Conservation (phyloP, 2,329 filamentous ascomycete genomes). For the Cladobotryum protrusum region DNA sequence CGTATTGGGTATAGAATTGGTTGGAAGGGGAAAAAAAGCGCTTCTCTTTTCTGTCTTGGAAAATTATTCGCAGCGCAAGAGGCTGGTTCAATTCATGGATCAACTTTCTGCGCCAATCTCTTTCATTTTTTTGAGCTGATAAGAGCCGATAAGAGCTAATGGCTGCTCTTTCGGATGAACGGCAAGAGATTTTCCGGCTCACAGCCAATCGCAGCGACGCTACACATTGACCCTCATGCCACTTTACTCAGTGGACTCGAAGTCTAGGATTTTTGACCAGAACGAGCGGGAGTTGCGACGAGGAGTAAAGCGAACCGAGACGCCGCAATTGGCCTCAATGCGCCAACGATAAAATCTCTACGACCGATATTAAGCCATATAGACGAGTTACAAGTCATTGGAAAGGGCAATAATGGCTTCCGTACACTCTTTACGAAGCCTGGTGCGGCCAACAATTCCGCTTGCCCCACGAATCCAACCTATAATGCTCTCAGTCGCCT, state of each 20-base stretch:
- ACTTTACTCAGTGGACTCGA: not conserved
- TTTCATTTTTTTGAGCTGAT: slow-evolving; percentile 21
- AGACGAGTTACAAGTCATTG: not conserved
- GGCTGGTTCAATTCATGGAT: not conserved
- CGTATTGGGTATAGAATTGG: not conserved
- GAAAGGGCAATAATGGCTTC: slow-evolving; percentile 30
- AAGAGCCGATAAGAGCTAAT: slow-evolving; percentile 13
- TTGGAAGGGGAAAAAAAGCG: not conserved
- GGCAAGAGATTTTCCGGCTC: slow-evolving; percentile 24
- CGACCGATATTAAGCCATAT: not conserved
- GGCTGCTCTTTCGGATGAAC: slow-evolving; percentile 19
- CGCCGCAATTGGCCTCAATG: slow-evolving; percentile 26
- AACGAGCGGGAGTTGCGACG: slow-evolving; percentile 18
- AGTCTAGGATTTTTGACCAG: slow-evolving; percentile 9
- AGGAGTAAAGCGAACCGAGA: slow-evolving; percentile 15
- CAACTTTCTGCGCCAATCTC: slow-evolving; percentile 9
- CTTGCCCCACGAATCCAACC: slow-evolving; percentile 28
- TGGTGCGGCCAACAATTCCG: slow-evolving; percentile 30
- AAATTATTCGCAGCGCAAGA: not conserved
- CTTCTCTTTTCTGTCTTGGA: not conserved
- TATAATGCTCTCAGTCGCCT: slow-evolving; percentile 27
- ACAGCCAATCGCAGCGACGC: not conserved
- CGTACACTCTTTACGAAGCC: slow-evolving; percentile 36
- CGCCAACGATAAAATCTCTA: slow-evolving; percentile 15
- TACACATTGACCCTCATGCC: not conserved